Base-by-base conservation (phyloP, 1,284 basidiomycete species). In the Cystobasidium pallidum region DNA sequence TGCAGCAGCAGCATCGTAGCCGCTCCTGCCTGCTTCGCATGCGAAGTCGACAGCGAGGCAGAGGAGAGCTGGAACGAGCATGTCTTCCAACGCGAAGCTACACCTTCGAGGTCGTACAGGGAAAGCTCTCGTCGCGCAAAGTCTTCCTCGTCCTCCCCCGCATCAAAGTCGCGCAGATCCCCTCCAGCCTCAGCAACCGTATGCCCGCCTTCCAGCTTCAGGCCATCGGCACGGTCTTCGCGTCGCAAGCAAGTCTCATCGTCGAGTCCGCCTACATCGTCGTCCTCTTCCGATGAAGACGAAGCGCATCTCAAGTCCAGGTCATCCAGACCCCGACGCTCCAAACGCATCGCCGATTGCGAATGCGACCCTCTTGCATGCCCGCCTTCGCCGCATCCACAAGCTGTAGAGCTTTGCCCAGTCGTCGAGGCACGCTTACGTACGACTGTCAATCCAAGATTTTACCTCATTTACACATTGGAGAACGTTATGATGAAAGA, bases 401-500 rank as follows among this genome's bases (percentile, higher is more conserved):
- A 47, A 49, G 34, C 47, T 34, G 45, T 64, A 17, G 45, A 64
- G 24, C 47, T 64, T 15, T 36, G 62, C 32, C 62, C 62, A 8
- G 62, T 64, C 28, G 47, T 64, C 13, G 62, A 64, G 30, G 32
- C 45, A 30, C 62, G 62, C 24, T 41, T 64, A 8, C 24, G 62
- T 19, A 64, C 62, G 24, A 64, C 45, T 32, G 55, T 67, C 54
- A 67, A 67, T 34, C 52, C 66, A 4, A 34, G 51, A 10, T 57
- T 67, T 30, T 67, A 67, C 24, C 52, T 67, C 4, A 67, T 67
- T 24, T 67, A 55, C 36, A 36, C 66, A 3, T 41, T 67, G 8
- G 66, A 67, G 66, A 67, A 67, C 24, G 66, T 67, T 39, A 67
- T 67, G 66, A 67, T 67, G 66, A 30, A 41, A 34, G 52, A 58